Conservation (phyloP, 1,139 yeast species). For the Kodamaea suecica region DNA sequence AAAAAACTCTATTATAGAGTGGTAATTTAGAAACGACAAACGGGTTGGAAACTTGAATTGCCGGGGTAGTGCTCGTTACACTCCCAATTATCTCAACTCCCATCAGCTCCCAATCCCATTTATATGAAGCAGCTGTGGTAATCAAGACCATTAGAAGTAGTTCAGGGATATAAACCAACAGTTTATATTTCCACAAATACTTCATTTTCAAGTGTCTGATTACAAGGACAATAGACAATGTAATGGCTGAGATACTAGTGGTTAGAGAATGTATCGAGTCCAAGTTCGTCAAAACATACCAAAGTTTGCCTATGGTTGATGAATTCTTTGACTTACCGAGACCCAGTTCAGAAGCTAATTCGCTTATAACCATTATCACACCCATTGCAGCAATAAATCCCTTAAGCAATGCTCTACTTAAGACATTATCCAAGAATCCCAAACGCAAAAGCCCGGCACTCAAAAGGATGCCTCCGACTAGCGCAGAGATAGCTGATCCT, state of each 20-base stretch:
- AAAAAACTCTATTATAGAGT: constrained; percentile 23
- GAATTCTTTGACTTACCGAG: constrained; percentile 22
- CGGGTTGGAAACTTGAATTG: constrained; percentile 22
- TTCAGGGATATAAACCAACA: constrained; percentile 32
- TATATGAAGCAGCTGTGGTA: constrained; percentile 26
- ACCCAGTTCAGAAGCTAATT: constrained; percentile 30
- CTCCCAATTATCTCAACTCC: constrained; percentile 34
- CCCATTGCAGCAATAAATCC: constrained; percentile 40
- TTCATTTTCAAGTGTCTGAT: constrained; percentile 20
- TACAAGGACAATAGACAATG: constrained; percentile 22
- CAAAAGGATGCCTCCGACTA: constrained; percentile 25
- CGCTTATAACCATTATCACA: constrained; percentile 32
- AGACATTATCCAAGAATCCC: constrained; percentile 32
- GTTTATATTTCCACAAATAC: constrained; percentile 18
- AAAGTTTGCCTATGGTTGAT: neutral
- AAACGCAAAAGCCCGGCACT: constrained; percentile 29
- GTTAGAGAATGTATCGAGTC: constrained; percentile 22
- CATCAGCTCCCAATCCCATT: constrained; percentile 21
- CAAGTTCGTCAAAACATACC: constrained; percentile 17
- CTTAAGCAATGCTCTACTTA: constrained; percentile 31
- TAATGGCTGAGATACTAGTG: constrained; percentile 19
- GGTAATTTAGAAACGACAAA: constrained; percentile 17
- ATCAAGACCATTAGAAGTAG: constrained; percentile 30
- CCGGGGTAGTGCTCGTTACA: constrained; percentile 12
- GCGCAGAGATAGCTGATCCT: constrained; percentile 25